Evolutionary conservation across 495 filamentous ascomycete species (phyloP).

Genomic region (Tuber brumale): DNA sequence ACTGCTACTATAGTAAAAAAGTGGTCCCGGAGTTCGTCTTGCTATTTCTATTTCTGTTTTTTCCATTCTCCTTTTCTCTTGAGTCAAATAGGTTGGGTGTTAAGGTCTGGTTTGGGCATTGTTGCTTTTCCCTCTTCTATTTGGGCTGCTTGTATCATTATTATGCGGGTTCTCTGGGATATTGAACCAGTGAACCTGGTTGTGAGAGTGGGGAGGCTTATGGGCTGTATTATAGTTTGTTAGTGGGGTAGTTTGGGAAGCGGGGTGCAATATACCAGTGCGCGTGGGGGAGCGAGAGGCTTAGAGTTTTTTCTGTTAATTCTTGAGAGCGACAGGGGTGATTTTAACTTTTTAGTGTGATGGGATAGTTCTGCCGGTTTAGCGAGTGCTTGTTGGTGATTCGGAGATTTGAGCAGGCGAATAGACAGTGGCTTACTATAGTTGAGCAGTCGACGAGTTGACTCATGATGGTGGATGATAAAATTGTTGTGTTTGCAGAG

Average conservation of each 20-base stretch:
- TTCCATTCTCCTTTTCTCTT: not conserved
- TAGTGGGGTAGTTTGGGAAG: not conserved
- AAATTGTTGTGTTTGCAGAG: not conserved
- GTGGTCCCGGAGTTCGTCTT: conserved; percentile 4
- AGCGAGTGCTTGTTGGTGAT: not conserved
- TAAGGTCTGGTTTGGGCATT: not conserved
- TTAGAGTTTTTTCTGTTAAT: not conserved
- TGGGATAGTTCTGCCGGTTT: not conserved
- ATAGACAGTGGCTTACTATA: not conserved
- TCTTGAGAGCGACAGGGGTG: not conserved
- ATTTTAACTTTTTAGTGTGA: not conserved
- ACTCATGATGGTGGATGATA: not conserved
- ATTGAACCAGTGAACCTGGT: not conserved
- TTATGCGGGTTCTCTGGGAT: not conserved
- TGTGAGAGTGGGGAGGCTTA: not conserved
- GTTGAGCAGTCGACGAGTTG: not conserved
- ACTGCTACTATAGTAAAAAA: not conserved
- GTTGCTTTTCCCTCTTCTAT: not conserved
- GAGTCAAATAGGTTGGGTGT: conserved; percentile 2
- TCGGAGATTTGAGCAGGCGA: not conserved
- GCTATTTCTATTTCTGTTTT: not conserved
- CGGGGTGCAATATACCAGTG: not conserved
- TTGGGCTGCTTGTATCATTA: not conserved
- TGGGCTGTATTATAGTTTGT: not conserved
- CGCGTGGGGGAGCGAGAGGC: not conserved